Base-by-base conservation (phyloP, 2,329 filamentous ascomycete species). In the Botrytis galanthina region DNA sequence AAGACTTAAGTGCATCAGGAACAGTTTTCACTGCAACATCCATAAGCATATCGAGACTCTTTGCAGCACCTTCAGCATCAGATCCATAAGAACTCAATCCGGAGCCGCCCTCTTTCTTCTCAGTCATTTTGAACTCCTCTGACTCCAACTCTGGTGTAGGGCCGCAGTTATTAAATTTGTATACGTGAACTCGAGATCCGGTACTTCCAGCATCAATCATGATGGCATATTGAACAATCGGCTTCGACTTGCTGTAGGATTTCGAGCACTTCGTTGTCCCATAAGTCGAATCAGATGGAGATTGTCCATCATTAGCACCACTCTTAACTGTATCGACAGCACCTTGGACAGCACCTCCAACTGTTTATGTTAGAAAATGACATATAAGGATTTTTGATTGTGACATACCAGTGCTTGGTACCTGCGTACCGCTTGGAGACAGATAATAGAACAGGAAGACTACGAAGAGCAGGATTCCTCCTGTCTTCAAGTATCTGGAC, bases 181-280 rank as follows among this genome's bases (percentile, higher is more conserved):
- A 99, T 74, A 98, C 94, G 85, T 99, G 97, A 81, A 99, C 98
- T 79, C 96, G 92, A 75, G 96, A 98, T 75, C 96, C 96, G 72
- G 96, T 98, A 86, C 95, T 98, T 79, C 96, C 96, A 66, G 96
- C 96, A 83, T 99, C 96, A 80, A 99, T 93, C 96, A 99, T 99
- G 80, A 98, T 89, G 75, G 96, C 97, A 85, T 98, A 99, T 82
- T 99, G 96, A 75, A 98, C 91, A 77, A 99, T 89, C 68, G 96
- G 95, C 85, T 98, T 98, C 77, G 94, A 92, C 80, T 92, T 90
- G 79, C 94, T 93, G 84, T 88, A 91, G 60, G 96, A 94, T 81
- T 91, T 93, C 74, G 90, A 90, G 87, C 96, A 99, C 84, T 89
- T 92, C 61, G 88, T 86, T 76, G 92, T 91, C 77, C 88, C 88